phyloP scores from a whole-genome alignment of 2,329 filamentous ascomycete genomes.

The Diplodia corticola region DNA sequence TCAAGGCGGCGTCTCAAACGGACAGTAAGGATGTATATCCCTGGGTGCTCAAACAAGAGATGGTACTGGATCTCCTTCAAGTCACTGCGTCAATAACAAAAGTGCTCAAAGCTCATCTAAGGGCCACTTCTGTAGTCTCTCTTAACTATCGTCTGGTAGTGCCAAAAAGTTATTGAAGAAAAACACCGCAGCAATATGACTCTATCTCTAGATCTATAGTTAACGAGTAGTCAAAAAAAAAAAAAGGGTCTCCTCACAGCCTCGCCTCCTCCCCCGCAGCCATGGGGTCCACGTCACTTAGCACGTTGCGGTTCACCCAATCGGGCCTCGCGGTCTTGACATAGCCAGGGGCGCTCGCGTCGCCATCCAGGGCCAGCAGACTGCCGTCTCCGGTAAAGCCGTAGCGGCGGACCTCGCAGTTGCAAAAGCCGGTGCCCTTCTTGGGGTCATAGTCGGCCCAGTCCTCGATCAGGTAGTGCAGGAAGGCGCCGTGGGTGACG shows the following conservation, averaged over 20 bases:
- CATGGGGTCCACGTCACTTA: background rate
- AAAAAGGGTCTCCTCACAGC: too few species aligned
- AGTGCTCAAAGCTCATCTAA: too few species aligned
- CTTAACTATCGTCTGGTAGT: too few species aligned
- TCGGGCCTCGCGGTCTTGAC: constrained; percentile 26
- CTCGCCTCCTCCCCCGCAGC: background rate
- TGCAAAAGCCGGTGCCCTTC: constrained; percentile 43
- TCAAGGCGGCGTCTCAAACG: background rate
- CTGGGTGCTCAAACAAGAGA: too few species aligned
- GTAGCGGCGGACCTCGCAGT: constrained; percentile 39
- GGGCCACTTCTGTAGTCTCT: too few species aligned
- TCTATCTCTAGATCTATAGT: background rate
- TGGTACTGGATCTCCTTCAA: too few species aligned
- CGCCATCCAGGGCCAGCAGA: constrained; percentile 29
- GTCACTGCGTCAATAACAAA: too few species aligned
- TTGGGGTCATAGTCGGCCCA: constrained; percentile 62
- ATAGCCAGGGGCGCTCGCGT: constrained; percentile 26
- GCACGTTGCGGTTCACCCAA: constrained; percentile 16
- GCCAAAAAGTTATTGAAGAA: too few species aligned
- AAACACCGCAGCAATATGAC: background rate
- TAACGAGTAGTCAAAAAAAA: too few species aligned
- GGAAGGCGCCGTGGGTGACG: constrained; percentile 79
- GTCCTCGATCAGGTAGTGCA: constrained; percentile 84
- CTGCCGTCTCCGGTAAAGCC: constrained; percentile 36
- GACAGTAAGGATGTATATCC: too few species aligned